Evolutionary conservation across 208 protist species (phyloP), one percentile per base, ranked within the genome.

Genomic region (Trypanosomatidae sp.): DNA sequence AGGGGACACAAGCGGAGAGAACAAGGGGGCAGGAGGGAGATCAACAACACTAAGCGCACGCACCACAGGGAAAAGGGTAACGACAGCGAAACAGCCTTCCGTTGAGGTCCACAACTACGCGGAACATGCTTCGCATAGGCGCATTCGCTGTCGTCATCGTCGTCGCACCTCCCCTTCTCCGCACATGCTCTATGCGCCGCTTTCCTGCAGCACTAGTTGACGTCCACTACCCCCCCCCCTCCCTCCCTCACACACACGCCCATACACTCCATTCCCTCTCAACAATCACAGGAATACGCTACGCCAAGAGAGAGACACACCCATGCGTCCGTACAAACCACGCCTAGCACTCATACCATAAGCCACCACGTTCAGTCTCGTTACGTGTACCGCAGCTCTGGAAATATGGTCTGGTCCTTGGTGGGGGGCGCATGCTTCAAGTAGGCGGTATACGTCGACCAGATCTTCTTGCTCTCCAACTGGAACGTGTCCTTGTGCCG

Each of bases 371-470:
- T 17, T 44, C 60, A 19, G 36, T n/a, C 39, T 10, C 39, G 19
- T n/a, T 62, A 73, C 33, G 44, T 65, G 53, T 68, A 69, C 19
- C 59, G 77, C 44, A 95, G 75, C 44, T 80, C 70, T 7, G 92
- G 92, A 72, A 94, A 97, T 15, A 89, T 90, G 52, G 82, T 83
- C 25, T 70, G 62, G 53, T 97, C 92, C 52, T 87, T 79, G 69
- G 88, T 77, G 8, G 83, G 76, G 39, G 90, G 92, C 0, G 79
- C 86, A 0, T 83, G 88, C 56, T 76, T 82, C 22, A 97, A 85
- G 66, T 90, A 91, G 22, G 77, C 78, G 13, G 90, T 97, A 62
- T 91, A 97, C 25, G 12, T 46, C 50, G 73, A 79, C 90, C 92
- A 97, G 43, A 82, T 77, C 15, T 79, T 82, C 30, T 86, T 69